Base-by-base conservation (phyloP, 495 filamentous ascomycete genomes). In the Parmelia sp. region DNA sequence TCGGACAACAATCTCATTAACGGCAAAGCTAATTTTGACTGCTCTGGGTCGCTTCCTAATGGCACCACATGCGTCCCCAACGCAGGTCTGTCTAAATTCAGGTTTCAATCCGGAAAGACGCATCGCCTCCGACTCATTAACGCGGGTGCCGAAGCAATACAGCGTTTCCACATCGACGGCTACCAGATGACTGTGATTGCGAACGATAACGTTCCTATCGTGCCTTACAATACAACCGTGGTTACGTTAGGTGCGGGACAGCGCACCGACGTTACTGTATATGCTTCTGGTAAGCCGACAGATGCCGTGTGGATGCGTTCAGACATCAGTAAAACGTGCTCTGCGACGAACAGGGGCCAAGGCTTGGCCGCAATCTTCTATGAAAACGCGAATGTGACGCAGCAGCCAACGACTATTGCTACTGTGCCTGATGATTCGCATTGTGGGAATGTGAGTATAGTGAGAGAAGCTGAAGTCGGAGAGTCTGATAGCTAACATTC, bases 81-180 rank as follows among this genome's bases (percentile, higher is more conserved):
- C n/a, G 69, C 69, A 14, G 69, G 69, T 31, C 60, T 74, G 3
- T 36, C 72, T 12, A 74, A 74, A 35, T 72, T 74, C 53, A 66
- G 63, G 4, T 76, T 83, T 33, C 68, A 63, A 0, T 58, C 68
- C 19, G 80, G 82, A 35, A 72, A 78, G 66, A 79, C 74, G 37
- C 82, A 87, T 63, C 78, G 78, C 17, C 68, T 90, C 5, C 73
- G 85, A 7, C 69, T 90, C 6, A 76, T 88, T 67, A 87, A 87
- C 69, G 73, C 73, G 21, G 79, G 77, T 9, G 72, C 81, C 15
- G 82, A 86, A 60, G 78, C 73, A 31, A 73, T 79, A 33, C 66
- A 73, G 49, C 69, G 73, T 49, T 76, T 78, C 65, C 70, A 65
- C 12, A 80, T 80, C 60, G 77, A 82, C 65, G 71, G 70, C 12